Evolutionary conservation across 2,329 filamentous ascomycete species (phyloP), one percentile per base, ranked within the genome.

Genomic region (Pseudonectria buxi): DNA sequence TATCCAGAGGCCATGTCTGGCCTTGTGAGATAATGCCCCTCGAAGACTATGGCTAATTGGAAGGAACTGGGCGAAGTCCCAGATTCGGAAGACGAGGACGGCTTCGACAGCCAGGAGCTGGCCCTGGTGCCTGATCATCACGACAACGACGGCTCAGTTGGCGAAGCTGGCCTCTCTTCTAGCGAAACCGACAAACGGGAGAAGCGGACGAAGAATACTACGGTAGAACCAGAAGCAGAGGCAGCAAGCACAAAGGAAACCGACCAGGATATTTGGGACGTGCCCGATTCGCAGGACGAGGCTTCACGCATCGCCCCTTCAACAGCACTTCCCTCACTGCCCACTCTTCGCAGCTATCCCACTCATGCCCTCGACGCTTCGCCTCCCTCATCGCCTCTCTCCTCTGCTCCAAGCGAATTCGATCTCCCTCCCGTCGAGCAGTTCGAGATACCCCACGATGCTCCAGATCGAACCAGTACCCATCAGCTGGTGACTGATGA

Each of bases 31-130:
- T 44, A 43, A 61, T 59, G 53, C 50, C 33, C 42, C 37, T 33
- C 26, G 36, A 36, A 35, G 36, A 56, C 32, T 46, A 71, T 71
- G 68, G 57, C 54, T 37, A 63, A 63, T 45, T 72, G 68, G 68
- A 71, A 63, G 61, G 64, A 68, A 47, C 52, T 67, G 54, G 69
- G 68, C 49, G 67, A 69, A 51, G 61, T 72, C 45, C 68, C 69
- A 38, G 68, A 71, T 53, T 72, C 68, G 42, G 68, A 72, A 48
- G 68, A 70, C 38, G 68, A 71, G 31, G 59, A 57, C 44, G 62
- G 51, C 35, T 65, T 64, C 41, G 65, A 69, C 38, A 62, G 54
- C 39, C 54, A 63, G 38, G 47, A 56, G 28, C 28, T 44, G 28
- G 41, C 40, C 12, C 33, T 37, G 10, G 26, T 40, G 14, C 16